Evolutionary conservation across 305 asterid genomes (phyloP).

Genomic region (Fraxinus platypoda): DNA sequence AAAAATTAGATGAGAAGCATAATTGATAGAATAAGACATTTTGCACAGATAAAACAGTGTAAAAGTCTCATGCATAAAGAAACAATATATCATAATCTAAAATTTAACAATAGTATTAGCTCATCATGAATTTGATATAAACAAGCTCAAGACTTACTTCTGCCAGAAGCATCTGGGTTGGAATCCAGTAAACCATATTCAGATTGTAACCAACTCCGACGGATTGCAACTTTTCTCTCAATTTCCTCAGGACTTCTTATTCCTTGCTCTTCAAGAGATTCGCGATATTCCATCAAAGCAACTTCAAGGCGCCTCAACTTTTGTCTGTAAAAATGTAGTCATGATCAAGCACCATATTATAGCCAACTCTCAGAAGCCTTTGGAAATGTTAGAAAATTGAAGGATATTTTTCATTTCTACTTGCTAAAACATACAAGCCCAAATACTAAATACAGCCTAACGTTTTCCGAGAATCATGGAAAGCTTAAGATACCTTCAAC

Average conservation of each 20-base stretch:
- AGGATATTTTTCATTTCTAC: conserved; percentile 5
- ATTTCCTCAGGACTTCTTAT: conserved; percentile 57
- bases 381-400: background rate
- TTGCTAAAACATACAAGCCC: background rate
- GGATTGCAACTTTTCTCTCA: conserved; percentile 73
- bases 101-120: background rate
- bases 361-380: background rate
- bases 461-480: background rate
- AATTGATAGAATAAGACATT: background rate
- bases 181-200: conserved; percentile 66
- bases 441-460: background rate
- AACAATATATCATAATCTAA: background rate
- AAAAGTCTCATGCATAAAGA: background rate
- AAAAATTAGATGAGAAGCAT: background rate
- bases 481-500: background rate
- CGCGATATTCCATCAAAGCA: conserved; percentile 83
- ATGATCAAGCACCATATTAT: conserved; percentile 21
- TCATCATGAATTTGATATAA: background rate
- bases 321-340: conserved; percentile 47
- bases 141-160: conserved; percentile 47
- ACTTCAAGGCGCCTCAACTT: conserved; percentile 87
- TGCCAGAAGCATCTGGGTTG: conserved; percentile 53
- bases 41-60: background rate
- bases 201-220: conserved; percentile 56
- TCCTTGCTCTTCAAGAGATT: conserved; percentile 88